Base-by-base conservation (phyloP, 2,329 filamentous ascomycete species). In the Penicillium sp. region DNA sequence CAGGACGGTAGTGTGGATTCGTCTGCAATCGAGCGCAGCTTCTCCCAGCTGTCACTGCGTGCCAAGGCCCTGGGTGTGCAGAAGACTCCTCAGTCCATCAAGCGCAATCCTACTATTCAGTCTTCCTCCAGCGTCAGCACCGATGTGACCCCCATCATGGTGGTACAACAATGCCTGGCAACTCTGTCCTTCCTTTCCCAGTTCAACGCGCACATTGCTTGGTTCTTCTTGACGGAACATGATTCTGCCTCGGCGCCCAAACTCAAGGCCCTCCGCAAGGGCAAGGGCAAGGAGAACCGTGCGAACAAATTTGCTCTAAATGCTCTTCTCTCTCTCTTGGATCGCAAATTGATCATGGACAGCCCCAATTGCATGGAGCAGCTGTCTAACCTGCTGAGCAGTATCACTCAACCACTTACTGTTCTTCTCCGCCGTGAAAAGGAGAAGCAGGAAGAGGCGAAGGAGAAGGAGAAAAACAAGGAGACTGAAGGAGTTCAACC, bases 281-380 rank as follows among this genome's bases (percentile, higher is more conserved):
- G 90, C 64, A 97, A 97, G 71, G 83, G 79, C 46, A 94, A 93
- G 72, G 93, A 96, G 59, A 84, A 79, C 60, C 95, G 89, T 71
- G 86, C 90, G 23, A 86, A 87, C 61, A 94, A 90, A 68, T 99
- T 89, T 68, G 91, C 95, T 8, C 83, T 99, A 68, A 99, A 99
- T 69, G 91, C 92, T 12, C 78, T 99, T 24, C 80, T 99, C 40
- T 87, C 86, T 55, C 81, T 99, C 4, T 81, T 99, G 18, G 94
- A 97, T 68, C 89, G 94, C n/a, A 90, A 91, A 59, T 80, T 97
- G 55, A 92, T 99, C 58, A 96, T 96, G 76, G 94, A 99, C 74
- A 99, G 91, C 73, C 92, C 93, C n/a, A 82, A 87, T 6, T 93
- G 96, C 50, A 97, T 99, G 92, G 93, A 96, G 63, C 87, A 91